These are phyloP conservation scores for Pseudotsuga menziesii DNA, from an alignment of 75 land plant genomes.

Conservation along the genomic window DNA sequence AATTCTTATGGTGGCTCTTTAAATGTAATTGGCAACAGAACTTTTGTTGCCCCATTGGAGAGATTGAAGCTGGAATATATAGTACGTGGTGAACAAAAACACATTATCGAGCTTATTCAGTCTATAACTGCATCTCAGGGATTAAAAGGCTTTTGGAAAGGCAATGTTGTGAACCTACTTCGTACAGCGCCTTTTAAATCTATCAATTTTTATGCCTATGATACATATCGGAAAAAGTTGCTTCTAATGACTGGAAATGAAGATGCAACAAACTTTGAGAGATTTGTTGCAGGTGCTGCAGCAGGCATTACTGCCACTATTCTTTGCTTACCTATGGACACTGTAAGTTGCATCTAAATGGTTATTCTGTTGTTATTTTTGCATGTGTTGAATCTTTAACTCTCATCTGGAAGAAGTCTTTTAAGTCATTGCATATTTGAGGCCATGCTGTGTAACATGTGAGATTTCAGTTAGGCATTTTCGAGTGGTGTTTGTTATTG, in stretches of 20 bases:
- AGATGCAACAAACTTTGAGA: conserved; percentile 68
- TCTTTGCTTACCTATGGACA: conserved; percentile 86
- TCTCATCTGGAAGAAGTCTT: not conserved
- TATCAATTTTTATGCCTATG: conserved; percentile 80
- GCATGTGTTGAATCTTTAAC: not conserved
- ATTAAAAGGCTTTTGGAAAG: conserved; percentile 84
- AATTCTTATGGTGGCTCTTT: not conserved
- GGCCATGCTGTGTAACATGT: not conserved
- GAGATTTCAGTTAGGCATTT: not conserved
- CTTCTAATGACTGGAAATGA: conserved; percentile 49
- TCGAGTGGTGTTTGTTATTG: not conserved
- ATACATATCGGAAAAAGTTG: conserved; percentile 63
- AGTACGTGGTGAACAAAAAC: conserved; percentile 70
- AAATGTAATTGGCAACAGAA: conserved; percentile 34
- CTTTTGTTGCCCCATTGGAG: conserved; percentile 89
- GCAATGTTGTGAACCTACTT: conserved; percentile 79
- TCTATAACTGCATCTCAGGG: conserved; percentile 73
- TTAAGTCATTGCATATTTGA: not conserved
- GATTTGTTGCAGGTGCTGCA: conserved; percentile 87
- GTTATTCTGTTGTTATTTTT: not conserved
- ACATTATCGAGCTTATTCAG: conserved; percentile 46
- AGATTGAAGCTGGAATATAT: conserved; percentile 86
- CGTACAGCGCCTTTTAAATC: conserved; percentile 97
- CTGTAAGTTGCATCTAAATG: conserved; percentile 41
- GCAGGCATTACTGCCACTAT: conserved; percentile 84